Evolutionary conservation across 2,329 filamentous ascomycete species (phyloP), one percentile per base, ranked within the genome.

Genomic region (Samsoniella hepiali): DNA sequence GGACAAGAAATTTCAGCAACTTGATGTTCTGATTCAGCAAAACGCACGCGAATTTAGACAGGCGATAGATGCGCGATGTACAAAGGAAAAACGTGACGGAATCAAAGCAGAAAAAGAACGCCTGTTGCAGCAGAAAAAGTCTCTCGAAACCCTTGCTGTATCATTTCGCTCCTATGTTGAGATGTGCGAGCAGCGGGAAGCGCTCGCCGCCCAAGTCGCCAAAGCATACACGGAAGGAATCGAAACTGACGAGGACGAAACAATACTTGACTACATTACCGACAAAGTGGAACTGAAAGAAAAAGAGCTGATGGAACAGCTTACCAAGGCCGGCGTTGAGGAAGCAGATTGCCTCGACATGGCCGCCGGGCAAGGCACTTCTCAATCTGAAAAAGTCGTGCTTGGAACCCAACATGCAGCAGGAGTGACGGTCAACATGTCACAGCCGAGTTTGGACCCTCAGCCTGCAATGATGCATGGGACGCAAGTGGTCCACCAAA

Each of bases 221-320:
- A 74, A 81, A 63, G 80, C 80, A 0, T 87, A 85, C 65, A 78
- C 77, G 15, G 77, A 82, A 10, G 79, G 79, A 31, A 69, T 81
- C 15, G 79, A 85, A 55, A 85, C 81, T 1, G 78, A 81, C 2
- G 79, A 81, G 10, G 81, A 84, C 29, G 83, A 86, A 67, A 69
- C 71, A 40, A 77, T 75, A 47, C 72, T 86, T 9, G 82, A 85
- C 64, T 75, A 80, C 42, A 69, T 86, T 44, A 77, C 78, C 11
- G 76, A 76, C 56, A 70, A 77, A 59, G 73, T 85, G 15, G 76
- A 79, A 63, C 69, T 73, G 44, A 77, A 77, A 65, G 82, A 84
- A 66, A 70, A 74, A 29, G 68, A 68, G 1, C 72, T 86, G 27
- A 72, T 79, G 32, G 70, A 71, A 50, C 72, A 73, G 17, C 73